Evolutionary conservation across 352 stramenopile species (phyloP), one percentile per base, ranked within the genome.

Genomic region (Phytophthora niederhauseri): DNA sequence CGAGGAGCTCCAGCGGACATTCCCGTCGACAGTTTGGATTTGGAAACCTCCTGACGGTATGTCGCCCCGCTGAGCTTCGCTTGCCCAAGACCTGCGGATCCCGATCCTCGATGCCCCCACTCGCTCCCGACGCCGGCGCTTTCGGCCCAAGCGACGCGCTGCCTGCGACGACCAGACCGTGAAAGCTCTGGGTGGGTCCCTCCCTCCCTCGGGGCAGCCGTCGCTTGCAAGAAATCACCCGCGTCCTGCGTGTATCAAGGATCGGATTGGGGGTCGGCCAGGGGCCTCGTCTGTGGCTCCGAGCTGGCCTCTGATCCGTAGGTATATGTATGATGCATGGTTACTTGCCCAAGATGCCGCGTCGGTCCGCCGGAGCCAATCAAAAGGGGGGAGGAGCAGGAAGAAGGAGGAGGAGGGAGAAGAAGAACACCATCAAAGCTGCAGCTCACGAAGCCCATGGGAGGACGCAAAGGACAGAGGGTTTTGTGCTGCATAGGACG

Each of bases 1-100:
- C 43, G 6, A 14, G 43, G 3, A 22, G 17, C 43, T 24, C 22
- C 22, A 24, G 19, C 17, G 0, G 22, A 34, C 55, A 38, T 19
- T 51, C 26, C 0, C 6, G 0, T n/a, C 8, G 61, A 61, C 80
- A 90, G 81, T 92, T 91, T 91, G 84, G 84, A 91, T 89, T 93
- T 89, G 84, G 82, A 87, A 90, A 83, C 84, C 80, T 49, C 75
- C 75, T 83, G 80, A 87, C 82, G 84, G 84, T 93, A 93, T 93
- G 84, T 91, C 9, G 54, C 62, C 31, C 12, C 43, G n/a, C 19
- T 22, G 17, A 22, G 38, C 38, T 15, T 19, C 34, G 17, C 60
- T 49, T 31, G 28, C 14, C 30, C 56, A 30, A 55, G 45, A 58
- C 64, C 68, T 77, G 48, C 68, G 72, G 69, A 80, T 75, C 65